Evolutionary conservation across 352 stramenopile species (phyloP).

Genomic region (Phytophthora tubulina): DNA sequence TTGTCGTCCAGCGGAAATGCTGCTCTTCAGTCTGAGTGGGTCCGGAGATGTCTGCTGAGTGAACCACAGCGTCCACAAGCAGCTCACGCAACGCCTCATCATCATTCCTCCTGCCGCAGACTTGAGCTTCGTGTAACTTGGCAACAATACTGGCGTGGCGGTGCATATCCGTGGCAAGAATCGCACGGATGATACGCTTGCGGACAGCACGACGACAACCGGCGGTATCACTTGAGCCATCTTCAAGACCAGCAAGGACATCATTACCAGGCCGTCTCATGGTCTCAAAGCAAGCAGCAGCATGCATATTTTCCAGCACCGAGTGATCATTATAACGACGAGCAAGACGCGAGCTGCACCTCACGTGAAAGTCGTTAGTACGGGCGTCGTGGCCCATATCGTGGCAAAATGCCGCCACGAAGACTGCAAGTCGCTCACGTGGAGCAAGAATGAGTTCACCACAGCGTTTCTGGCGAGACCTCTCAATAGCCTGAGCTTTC

Average conservation of each 20-base stretch:
- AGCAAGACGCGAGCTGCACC: slow-evolving; percentile 74
- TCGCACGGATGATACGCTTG: slow-evolving; percentile 80
- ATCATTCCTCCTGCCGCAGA: slow-evolving; percentile 58
- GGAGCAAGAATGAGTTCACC: slow-evolving; percentile 54
- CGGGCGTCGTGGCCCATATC: slow-evolving; percentile 91
- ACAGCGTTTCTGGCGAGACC: slow-evolving; percentile 39
- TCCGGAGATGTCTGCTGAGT: slow-evolving; percentile 84
- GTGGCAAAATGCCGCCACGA: slow-evolving; percentile 86
- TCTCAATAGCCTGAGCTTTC: slow-evolving; percentile 32
- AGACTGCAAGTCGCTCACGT: slow-evolving; percentile 75
- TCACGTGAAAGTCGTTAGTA: slow-evolving; percentile 92
- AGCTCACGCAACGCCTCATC: slow-evolving; percentile 71
- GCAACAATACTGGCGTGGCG: slow-evolving; percentile 77
- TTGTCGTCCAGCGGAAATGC: slow-evolving; percentile 72
- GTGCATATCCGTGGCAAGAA: slow-evolving; percentile 89
- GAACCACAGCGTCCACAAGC: slow-evolving; percentile 79
- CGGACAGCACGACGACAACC: slow-evolving; percentile 49
- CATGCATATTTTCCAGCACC: slow-evolving; percentile 92
- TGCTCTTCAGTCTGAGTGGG: slow-evolving; percentile 62
- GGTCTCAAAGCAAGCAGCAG: slow-evolving; percentile 81
- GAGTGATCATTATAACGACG: slow-evolving; percentile 91
- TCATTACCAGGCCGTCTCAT: slow-evolving; percentile 76
- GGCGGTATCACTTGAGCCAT: slow-evolving; percentile 32
- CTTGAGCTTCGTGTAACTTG: slow-evolving; percentile 75
- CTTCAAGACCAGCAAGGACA: slow-evolving; percentile 60